These are phyloP conservation scores for Globisporangium middletonii DNA, from an alignment of 352 stramenopile species.

Conservation along the genomic window DNA sequence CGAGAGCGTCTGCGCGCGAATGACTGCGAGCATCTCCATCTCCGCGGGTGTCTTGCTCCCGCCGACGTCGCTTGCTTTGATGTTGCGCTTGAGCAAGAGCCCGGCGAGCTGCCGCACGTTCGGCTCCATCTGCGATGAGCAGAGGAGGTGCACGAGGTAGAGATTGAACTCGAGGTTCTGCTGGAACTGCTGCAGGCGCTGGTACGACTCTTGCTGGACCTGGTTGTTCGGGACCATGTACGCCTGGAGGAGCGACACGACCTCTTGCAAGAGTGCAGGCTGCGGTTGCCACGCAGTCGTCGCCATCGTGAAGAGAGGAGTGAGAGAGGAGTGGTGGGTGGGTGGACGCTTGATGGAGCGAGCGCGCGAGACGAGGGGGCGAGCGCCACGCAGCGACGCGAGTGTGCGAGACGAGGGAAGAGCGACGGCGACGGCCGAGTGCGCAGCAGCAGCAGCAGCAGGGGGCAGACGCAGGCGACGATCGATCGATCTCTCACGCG, in stretches of 20 bases:
- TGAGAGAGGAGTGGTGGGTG: neutral
- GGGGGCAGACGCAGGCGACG: no score
- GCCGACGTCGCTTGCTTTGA: constrained; percentile 69
- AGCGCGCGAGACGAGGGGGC: neutral
- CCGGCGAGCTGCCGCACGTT: constrained; percentile 76
- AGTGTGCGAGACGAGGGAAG: no score
- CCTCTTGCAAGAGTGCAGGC: constrained; percentile 62
- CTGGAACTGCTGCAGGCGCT: constrained; percentile 83
- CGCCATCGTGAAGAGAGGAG: constrained; percentile 18
- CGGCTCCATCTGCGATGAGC: constrained; percentile 40
- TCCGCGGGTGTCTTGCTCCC: constrained; percentile 43
- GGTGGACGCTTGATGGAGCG: neutral
- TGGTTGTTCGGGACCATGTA: constrained; percentile 85
- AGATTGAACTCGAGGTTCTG: constrained; percentile 88
- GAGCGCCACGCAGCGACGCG: neutral
- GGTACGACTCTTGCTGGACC: constrained; percentile 75
- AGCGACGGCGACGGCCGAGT: neutral
- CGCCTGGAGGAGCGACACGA: constrained; percentile 71
- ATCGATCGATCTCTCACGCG: no score
- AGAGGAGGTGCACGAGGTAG: constrained; percentile 84
- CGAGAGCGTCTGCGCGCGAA: constrained; percentile 67
- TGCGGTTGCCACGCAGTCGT: constrained; percentile 70
- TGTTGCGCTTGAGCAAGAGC: constrained; percentile 82
- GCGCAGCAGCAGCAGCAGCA: neutral
- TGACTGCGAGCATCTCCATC: constrained; percentile 73